Evolutionary conservation across 2,329 filamentous ascomycete species (phyloP).

Genomic region (Pyrenochaeta sp.): DNA sequence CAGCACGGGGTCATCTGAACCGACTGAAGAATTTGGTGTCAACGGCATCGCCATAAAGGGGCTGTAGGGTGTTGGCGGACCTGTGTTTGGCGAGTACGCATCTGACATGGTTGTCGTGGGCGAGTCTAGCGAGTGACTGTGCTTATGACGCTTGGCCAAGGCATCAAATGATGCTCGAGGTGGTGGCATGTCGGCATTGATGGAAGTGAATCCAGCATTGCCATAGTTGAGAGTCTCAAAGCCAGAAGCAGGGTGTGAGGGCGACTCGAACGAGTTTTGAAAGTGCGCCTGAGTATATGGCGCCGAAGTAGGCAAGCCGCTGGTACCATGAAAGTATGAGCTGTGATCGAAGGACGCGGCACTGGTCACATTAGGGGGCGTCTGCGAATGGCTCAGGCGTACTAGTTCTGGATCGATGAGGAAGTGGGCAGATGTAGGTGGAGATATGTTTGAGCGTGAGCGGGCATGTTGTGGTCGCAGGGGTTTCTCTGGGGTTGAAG

Average conservation of each 20-base stretch:
- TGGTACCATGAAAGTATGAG: slow-evolving; percentile 17
- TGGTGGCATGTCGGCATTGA: slow-evolving; percentile 40
- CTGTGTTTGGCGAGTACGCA: slow-evolving; percentile 50
- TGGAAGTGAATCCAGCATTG: slow-evolving; percentile 19
- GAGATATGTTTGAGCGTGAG: slow-evolving; percentile 33
- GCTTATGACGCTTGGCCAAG: slow-evolving; percentile 30
- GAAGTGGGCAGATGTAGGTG: slow-evolving; percentile 26
- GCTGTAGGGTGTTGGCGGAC: slow-evolving; percentile 51
- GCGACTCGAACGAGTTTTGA: slow-evolving; percentile 32
- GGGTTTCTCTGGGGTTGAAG: slow-evolving; percentile 25
- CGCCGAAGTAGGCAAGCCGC: slow-evolving; percentile 11
- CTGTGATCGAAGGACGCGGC: slow-evolving; percentile 21
- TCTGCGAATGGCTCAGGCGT: slow-evolving; percentile 23
- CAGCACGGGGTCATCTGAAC: slow-evolving; percentile 40
- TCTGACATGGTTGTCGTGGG: slow-evolving; percentile 35
- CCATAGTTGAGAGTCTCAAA: slow-evolving; percentile 27
- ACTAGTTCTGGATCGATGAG: slow-evolving; percentile 41
- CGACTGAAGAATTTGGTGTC: slow-evolving; percentile 54
- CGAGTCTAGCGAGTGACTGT: slow-evolving; percentile 35
- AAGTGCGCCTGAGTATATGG: slow-evolving; percentile 28
- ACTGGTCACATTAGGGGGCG: slow-evolving; percentile 19
- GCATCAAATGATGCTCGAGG: slow-evolving; percentile 27
- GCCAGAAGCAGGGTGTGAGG: slow-evolving; percentile 23
- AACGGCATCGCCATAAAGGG: slow-evolving; percentile 55
- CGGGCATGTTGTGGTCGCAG: slow-evolving; percentile 30